These are phyloP conservation scores for Aegilops sharonensis DNA, from an alignment of 176 grass and related monocot genomes.

Conservation along the genomic window DNA sequence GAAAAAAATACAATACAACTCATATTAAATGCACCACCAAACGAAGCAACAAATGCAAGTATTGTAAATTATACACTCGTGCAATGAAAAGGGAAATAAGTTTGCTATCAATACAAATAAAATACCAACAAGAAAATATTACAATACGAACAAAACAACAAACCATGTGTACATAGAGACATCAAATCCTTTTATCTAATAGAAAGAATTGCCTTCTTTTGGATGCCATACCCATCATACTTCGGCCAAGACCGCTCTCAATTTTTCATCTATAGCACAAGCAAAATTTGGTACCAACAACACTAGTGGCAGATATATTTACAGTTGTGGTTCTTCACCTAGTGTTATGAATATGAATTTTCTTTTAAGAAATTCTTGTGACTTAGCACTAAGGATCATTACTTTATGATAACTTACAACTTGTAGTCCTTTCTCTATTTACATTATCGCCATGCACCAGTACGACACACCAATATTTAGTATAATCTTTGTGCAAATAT, in stretches of 20 bases:
- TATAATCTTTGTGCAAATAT: background rate
- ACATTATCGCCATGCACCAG: background rate
- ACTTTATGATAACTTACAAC: background rate
- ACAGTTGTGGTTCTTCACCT: background rate
- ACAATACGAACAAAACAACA: background rate
- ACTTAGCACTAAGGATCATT: background rate
- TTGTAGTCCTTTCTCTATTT: background rate
- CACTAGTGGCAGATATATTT: background rate
- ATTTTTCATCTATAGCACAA: background rate
- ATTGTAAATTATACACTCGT: background rate
- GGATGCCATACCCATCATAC: background rate
- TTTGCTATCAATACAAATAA: background rate
- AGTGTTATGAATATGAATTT: background rate
- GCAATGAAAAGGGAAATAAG: background rate
- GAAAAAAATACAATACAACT: background rate
- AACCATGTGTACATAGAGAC: background rate
- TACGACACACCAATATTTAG: background rate
- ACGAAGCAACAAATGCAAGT: background rate
- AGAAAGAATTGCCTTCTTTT: background rate
- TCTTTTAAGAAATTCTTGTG: background rate
- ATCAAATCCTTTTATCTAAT: conserved; percentile 5
- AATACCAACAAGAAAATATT: background rate
- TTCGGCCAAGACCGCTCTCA: background rate
- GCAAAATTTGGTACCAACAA: background rate
- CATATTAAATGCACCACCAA: background rate